A percentile compares a stretch with the other conserved stretches of the same genome.
Conservation (phyloP, 2,329 filamentous ascomycete genomes). For the Incumbomyces delicatus region DNA sequence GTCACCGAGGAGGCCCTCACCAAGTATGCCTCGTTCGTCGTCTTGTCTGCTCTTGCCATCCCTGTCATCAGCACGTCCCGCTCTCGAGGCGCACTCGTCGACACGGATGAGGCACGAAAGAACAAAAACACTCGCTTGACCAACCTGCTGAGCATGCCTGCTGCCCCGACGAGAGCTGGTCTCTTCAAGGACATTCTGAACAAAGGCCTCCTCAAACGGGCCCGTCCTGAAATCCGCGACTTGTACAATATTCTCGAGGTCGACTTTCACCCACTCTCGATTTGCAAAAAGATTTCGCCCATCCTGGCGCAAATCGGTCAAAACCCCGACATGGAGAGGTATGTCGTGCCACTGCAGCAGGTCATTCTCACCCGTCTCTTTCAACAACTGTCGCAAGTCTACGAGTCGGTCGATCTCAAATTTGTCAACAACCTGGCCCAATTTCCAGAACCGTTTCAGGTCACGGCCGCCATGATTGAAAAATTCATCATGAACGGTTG, state of each 20-base stretch:
- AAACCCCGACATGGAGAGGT: conserved; percentile 94
- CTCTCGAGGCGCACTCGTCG: conserved; percentile 88
- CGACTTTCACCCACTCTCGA: conserved; percentile 96
- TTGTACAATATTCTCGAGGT: conserved; percentile 98
- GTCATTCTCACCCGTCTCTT: conserved; percentile 97
- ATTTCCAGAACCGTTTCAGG: conserved; percentile 94
- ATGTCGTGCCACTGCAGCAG: conserved; percentile 90
- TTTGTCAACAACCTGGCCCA: conserved; percentile 90
- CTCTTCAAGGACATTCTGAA: conserved; percentile 93
- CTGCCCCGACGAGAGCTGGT: conserved; percentile 75
- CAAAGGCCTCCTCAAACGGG: conserved; percentile 88
- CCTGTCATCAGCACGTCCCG: conserved; percentile 97
- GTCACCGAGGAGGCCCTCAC: conserved; percentile 83
- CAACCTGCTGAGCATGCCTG: conserved; percentile 86
- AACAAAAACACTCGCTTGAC: conserved; percentile 98
- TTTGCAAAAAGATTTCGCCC: conserved; percentile 97
- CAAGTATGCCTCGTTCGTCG: conserved; percentile 88
- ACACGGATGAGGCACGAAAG: conserved; percentile 93
- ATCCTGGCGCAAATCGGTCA: conserved; percentile 88
- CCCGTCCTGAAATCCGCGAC: conserved; percentile 86
- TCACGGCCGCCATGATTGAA: conserved; percentile 81
- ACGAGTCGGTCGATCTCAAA: conserved; percentile 89
- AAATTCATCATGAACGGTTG: conserved; percentile 99
- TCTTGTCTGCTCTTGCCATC: conserved; percentile 91
- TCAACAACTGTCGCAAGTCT: conserved; percentile 97